Evolutionary conservation across 1,284 basidiomycete species (phyloP).

Genomic region (Boletus austroedulis): DNA sequence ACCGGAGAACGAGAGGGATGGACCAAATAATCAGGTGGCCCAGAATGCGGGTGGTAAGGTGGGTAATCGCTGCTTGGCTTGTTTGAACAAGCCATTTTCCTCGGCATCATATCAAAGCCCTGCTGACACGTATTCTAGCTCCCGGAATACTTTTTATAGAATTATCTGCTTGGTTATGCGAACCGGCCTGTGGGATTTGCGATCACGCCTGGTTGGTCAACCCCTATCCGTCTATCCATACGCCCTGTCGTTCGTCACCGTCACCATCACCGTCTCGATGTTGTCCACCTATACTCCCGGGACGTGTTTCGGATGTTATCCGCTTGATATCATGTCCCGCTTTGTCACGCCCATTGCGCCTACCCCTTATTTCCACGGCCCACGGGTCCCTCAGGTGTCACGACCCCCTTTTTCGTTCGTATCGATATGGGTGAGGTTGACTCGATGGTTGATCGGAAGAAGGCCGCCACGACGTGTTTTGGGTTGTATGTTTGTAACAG

Average conservation of each 20-base stretch:
- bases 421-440: not conserved
- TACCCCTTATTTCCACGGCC: not conserved
- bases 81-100: not conserved
- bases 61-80: slow-evolving; percentile 1
- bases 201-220: slow-evolving; percentile 2
- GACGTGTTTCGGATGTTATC: slow-evolving; percentile 8
- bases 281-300: not conserved
- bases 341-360: slow-evolving; percentile 1
- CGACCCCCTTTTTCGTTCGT: not conserved
- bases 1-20: slow-evolving; percentile 93
- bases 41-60: slow-evolving; percentile 72
- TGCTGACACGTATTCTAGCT: slow-evolving; percentile 41
- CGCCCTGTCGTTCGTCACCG: not conserved
- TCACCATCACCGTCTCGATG: not conserved
- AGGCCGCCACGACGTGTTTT: slow-evolving; percentile 2
- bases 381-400: not conserved
- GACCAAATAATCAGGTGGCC: slow-evolving; percentile 68
- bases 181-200: slow-evolving; percentile 2
- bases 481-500: not conserved
- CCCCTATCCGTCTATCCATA: not conserved
- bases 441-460: slow-evolving; percentile 9
- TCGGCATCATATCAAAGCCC: not conserved
- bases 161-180: not conserved
- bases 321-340: not conserved
- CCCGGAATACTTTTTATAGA: slow-evolving; percentile 69